phyloP scores from a whole-genome alignment of 805 yeast genomes.

The Saccharomyces mikatae region DNA sequence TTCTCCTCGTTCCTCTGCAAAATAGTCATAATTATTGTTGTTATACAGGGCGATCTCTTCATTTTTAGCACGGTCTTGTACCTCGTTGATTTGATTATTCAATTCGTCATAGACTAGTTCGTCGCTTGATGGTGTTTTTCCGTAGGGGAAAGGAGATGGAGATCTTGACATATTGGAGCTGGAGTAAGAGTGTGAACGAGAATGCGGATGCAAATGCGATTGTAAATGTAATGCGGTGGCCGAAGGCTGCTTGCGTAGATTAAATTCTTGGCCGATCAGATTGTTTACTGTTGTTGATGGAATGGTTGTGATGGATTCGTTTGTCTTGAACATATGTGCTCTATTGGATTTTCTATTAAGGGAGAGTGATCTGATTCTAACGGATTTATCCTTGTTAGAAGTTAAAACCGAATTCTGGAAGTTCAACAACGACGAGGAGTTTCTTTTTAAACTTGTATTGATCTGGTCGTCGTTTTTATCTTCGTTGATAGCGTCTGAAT shows the following conservation, averaged over 20 bases:
- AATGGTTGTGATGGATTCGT: not conserved
- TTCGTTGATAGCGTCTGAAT: constrained; percentile 12
- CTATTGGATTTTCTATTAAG: constrained; percentile 17
- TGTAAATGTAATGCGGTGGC: not conserved
- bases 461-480: constrained; percentile 1
- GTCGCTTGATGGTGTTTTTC: not conserved
- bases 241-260: not conserved
- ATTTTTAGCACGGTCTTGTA: not conserved
- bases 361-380: constrained; percentile 25
- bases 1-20: constrained; percentile 11
- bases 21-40: constrained; percentile 6
- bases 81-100: not conserved
- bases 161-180: not conserved
- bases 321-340: constrained; percentile 5
- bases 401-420: constrained; percentile 26
- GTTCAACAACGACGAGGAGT: constrained; percentile 25
- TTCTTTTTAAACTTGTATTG: constrained; percentile 13
- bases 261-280: not conserved
- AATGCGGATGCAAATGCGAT: not conserved
- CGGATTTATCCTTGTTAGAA: constrained; percentile 30
- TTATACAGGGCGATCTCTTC: not conserved
- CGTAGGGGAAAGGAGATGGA: not conserved
- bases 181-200: not conserved
- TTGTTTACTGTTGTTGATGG: not conserved
- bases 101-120: not conserved